These are phyloP conservation scores for Colletotrichum godetiae DNA, from an alignment of 2,329 filamentous ascomycete genomes.

Conservation along the genomic window DNA sequence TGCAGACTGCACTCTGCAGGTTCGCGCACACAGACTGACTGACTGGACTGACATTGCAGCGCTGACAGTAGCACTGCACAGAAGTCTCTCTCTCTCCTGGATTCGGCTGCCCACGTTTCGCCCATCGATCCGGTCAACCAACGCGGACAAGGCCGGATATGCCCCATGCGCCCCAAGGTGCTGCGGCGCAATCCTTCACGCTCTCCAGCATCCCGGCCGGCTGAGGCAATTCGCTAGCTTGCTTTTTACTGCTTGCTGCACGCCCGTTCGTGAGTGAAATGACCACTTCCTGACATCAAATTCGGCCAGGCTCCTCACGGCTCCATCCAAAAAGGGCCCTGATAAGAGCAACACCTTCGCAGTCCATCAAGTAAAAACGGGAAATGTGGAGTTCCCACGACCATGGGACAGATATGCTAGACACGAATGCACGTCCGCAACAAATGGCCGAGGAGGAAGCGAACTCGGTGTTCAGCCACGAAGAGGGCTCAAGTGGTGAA, in stretches of 20 bases:
- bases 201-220: slow-evolving; percentile 27
- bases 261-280: slow-evolving; percentile 27
- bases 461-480: slow-evolving; percentile 49
- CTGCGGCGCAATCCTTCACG: slow-evolving; percentile 25
- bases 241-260: slow-evolving; percentile 17
- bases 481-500: slow-evolving; percentile 51
- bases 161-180: slow-evolving; percentile 16
- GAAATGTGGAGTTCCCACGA: slow-evolving; percentile 44
- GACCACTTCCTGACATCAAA: slow-evolving; percentile 33
- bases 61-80: neutral
- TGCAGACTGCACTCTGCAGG: slow-evolving; percentile 22
- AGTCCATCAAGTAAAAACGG: slow-evolving; percentile 21
- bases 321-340: slow-evolving; percentile 31
- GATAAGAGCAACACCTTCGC: slow-evolving; percentile 32
- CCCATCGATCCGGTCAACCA: slow-evolving; percentile 18
- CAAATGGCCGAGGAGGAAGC: slow-evolving; percentile 49
- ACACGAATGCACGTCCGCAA: slow-evolving; percentile 40
- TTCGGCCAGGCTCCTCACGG: slow-evolving; percentile 23
- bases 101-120: slow-evolving; percentile 21
- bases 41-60: neutral
- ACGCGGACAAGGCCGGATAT: slow-evolving; percentile 19
- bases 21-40: neutral
- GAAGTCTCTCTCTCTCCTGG: neutral
- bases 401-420: slow-evolving; percentile 41
- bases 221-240: slow-evolving; percentile 25